Percentiles rank a stretch among this genome's conserved stretches.
Conservation (phyloP, 1,139 yeast genomes). For the Candida sanyaensis region DNA sequence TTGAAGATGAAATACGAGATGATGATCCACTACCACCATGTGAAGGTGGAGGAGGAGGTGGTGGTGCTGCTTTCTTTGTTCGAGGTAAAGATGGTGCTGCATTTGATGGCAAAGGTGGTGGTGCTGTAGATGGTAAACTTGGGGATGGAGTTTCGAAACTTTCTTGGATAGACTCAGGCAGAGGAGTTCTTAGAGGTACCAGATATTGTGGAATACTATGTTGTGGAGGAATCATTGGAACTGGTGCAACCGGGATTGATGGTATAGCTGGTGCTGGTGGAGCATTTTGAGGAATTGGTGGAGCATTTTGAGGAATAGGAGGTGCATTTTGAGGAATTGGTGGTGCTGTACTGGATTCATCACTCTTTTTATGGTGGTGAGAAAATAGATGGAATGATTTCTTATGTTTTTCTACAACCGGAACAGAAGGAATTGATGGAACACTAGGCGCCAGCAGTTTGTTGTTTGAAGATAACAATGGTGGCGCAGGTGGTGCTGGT, state of each 20-base stretch:
- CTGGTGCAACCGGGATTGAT: neutral
- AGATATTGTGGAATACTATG: neutral
- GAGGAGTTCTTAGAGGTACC: constrained; percentile 11
- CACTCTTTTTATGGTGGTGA: constrained; percentile 9
- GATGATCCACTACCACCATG: neutral
- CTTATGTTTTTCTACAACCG: constrained; percentile 4
- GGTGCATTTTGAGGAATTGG: constrained; percentile 12
- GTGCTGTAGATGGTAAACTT: constrained; percentile 14
- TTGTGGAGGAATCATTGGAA: constrained; percentile 11
- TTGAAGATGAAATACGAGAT: constrained; percentile 11
- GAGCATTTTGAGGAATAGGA: constrained; percentile 12
- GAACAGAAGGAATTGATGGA: constrained; percentile 5
- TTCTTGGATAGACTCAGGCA: constrained; percentile 1
- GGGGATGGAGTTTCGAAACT: constrained; percentile 14
- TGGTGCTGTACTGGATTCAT: constrained; percentile 10
- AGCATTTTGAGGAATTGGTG: constrained; percentile 15
- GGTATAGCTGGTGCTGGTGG: constrained; percentile 14
- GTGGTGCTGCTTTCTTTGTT: constrained; percentile 30
- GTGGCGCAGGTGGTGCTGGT: constrained; percentile 11
- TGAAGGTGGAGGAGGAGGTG: constrained; percentile 40
- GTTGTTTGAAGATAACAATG: constrained; percentile 6
- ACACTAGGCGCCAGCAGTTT: constrained; percentile 6
- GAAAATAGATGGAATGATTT: constrained; percentile 10
- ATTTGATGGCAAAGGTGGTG: constrained; percentile 21
- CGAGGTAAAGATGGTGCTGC: constrained; percentile 17